Base-by-base conservation (phyloP, 768 basidiomycete species). In the Termitomyces sp. region DNA sequence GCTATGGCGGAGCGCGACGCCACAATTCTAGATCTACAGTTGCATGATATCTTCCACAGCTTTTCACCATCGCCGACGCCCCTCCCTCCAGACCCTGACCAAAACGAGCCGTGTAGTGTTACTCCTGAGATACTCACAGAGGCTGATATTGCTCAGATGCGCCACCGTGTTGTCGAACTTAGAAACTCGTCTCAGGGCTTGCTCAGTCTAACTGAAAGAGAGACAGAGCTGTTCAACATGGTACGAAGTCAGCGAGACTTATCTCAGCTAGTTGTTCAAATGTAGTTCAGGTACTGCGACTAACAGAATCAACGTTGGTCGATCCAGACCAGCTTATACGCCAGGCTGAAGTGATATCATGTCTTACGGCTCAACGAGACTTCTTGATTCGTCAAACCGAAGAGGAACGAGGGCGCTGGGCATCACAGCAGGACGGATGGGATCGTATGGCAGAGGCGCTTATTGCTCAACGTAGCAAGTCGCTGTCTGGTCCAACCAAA, bases 381-480 rank as follows among this genome's bases (percentile, higher is more conserved):
- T 79, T 82, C 58, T 64, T 90, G 13, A 61, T 82, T 3, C 70
- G 69, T 23, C 79, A 82, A 43, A 72, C 77, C 7, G 78, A 83
- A 44, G 84, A 88, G 56, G 83, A 89, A 57, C 77, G 79, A n/a
- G 73, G 75, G 7, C 76, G 81, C 40, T 88, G 85, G 85, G 72
- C 81, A 35, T 77, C 81, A 1, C 88, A 91, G 68, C 78, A 79
- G 64, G 82, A 82, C 16, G 75, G 79, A 2, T 91, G 88, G 86
- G 79, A 77, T 5, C 75, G 89, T 57, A 83, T 80, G 63, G 82
- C 87, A 1, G 88, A 91, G 62, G 87, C 86, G 8, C 74, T 91
- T 38, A 75, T 88, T 57, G 67, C 75, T 2, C 82, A 81, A 48
- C 74, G 79, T 48, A 77, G 75, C 58, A 80, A 71, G 46, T 69